phyloP scores from a whole-genome alignment of 768 basidiomycete species.

The Russula olivacea region DNA sequence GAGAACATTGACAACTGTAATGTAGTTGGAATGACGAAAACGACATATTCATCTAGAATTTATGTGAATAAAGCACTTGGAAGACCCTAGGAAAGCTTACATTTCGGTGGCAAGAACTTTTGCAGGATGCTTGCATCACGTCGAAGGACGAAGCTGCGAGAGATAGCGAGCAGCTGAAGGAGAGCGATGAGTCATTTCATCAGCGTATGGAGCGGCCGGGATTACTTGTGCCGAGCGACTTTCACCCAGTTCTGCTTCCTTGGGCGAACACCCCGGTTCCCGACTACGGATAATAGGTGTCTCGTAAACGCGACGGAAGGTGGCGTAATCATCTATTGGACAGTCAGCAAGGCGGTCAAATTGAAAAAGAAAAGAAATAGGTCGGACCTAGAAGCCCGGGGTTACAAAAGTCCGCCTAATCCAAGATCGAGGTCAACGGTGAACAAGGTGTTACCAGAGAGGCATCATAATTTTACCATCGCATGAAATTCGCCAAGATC shows the following conservation, averaged over 20 bases:
- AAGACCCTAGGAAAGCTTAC: constrained; percentile 40
- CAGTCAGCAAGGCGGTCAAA: constrained; percentile 4
- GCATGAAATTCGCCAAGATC: constrained; percentile 92
- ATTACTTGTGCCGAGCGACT: constrained; percentile 70
- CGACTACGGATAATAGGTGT: constrained; percentile 82
- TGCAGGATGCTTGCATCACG: constrained; percentile 78
- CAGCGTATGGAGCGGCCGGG: neutral
- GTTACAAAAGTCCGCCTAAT: constrained; percentile 87
- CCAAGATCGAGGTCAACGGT: neutral
- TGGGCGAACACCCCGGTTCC: constrained; percentile 61
- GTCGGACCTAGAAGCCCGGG: constrained; percentile 75
- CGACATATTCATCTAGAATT: constrained; percentile 85
- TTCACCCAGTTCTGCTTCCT: constrained; percentile 73
- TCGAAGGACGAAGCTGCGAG: constrained; percentile 85
- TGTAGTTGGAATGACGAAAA: constrained; percentile 87
- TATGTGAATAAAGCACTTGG: neutral
- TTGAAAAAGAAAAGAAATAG: neutral
- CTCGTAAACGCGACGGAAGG: constrained; percentile 81
- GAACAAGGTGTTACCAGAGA: neutral
- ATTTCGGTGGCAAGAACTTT: constrained; percentile 85
- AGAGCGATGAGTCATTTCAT: neutral
- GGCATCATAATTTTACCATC: constrained; percentile 55
- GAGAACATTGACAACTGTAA: constrained; percentile 77
- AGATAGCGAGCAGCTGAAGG: constrained; percentile 58
- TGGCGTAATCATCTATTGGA: constrained; percentile 60